Conservation (phyloP, 495 filamentous ascomycete species). For the Penicillium taxi region DNA sequence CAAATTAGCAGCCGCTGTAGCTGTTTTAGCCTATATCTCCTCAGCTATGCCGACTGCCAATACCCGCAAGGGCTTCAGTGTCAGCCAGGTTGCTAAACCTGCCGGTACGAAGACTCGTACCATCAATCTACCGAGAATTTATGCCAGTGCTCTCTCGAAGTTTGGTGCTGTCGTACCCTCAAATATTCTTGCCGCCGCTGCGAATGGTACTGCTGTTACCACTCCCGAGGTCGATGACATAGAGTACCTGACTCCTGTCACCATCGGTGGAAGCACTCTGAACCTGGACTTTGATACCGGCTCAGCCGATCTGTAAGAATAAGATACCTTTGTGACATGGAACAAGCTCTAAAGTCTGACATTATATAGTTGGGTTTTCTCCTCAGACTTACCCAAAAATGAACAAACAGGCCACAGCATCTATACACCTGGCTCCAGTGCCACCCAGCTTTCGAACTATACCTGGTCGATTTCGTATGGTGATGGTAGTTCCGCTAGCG, state of each 20-base stretch:
- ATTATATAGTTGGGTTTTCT: constrained; percentile 44
- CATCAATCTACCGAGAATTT: constrained; percentile 34
- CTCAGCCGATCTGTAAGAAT: constrained; percentile 66
- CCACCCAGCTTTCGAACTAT: constrained; percentile 43
- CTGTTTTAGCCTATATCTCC: constrained; percentile 25
- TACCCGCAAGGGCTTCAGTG: constrained; percentile 33
- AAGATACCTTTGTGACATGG: neutral
- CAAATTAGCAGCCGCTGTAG: constrained; percentile 25
- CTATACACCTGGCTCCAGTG: constrained; percentile 50
- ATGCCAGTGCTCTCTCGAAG: constrained; percentile 36
- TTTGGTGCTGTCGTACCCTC: constrained; percentile 36
- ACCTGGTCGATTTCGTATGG: constrained; percentile 66
- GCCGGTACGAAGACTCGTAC: constrained; percentile 21
- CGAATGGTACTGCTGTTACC: constrained; percentile 42
- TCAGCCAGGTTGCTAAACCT: constrained; percentile 29
- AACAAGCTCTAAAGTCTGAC: constrained; percentile 4
- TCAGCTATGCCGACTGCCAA: constrained; percentile 27
- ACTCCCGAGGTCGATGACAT: constrained; percentile 50
- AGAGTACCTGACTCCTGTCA: constrained; percentile 62
- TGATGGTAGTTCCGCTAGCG: constrained; percentile 57
- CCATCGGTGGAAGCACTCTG: constrained; percentile 53
- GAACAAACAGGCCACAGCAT: constrained; percentile 50
- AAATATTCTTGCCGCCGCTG: constrained; percentile 31
- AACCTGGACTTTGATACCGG: constrained; percentile 71
- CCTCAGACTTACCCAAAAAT: constrained; percentile 33